Base-by-base conservation (phyloP, 2,329 filamentous ascomycete genomes). In the Alternaria sp. region DNA sequence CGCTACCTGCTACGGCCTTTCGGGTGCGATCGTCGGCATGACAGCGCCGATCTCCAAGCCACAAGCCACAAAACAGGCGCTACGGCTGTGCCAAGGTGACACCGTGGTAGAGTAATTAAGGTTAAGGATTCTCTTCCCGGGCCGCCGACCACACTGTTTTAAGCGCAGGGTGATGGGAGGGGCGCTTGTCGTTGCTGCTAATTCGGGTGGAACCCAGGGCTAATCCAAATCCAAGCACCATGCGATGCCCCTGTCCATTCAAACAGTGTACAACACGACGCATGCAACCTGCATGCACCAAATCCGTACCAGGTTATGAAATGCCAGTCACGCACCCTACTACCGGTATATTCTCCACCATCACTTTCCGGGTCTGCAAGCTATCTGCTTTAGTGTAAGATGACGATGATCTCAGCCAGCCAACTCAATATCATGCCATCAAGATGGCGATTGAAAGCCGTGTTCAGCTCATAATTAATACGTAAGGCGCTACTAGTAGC, bases 191-290 rank as follows among this genome's bases (percentile, higher is more conserved):
- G 28, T 70, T 77, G 52, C 62, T 55, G 44, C 17, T 43, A 50
- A 56, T 36, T 47, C 59, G 50, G 59, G 66, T 70, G 49, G 60
- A 45, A 60, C 67, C 21, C 28, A 49, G 62, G 71, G 72, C 45
- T 74, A 72, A 74, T 71, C 61, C 65, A 64, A 59, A 72, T 68
- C 69, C 69, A 61, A 69, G 62, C 57, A 25, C 64, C 64, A 69
- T 64, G 65, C 62, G 64, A 64, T 62, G 67, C 63, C 62, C 66
- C 63, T 64, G 50, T 64, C 65, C n/a, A 54, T 36, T 56, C 47
- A 56, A 43, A 64, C 46, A 36, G 21, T 40, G 47, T 65, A 47
- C 54, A 49, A 62, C 49, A 25, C 49, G 28, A 36, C 49, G 40
- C 57, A 57, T 66, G 58, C 52, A 49, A 49, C 25, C 45, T 56